These are phyloP conservation scores for Hepatocystis sp. DNA, from an alignment of 169 alveolate genomes.

Conservation along the genomic window DNA sequence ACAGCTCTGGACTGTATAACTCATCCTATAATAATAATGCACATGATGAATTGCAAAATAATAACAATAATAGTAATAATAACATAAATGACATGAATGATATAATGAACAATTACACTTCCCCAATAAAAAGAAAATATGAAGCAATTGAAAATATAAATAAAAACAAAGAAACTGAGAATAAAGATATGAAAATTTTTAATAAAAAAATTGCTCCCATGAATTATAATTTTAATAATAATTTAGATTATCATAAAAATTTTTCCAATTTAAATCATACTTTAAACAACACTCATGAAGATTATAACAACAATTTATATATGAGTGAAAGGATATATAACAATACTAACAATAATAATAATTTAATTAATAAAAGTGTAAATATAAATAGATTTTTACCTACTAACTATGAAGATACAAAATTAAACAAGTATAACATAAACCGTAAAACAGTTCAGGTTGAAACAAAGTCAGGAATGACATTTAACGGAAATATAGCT, in stretches of 20 bases:
- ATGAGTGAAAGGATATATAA: not conserved
- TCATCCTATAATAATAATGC: slow-evolving; percentile 3
- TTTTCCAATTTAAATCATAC: not conserved
- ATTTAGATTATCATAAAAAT: slow-evolving; percentile 8
- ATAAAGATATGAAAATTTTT: slow-evolving; percentile 2
- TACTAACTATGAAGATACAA: slow-evolving; percentile 3
- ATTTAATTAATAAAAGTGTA: not conserved
- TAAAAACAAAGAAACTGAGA: slow-evolving; percentile 15
- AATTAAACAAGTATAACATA: slow-evolving; percentile 10
- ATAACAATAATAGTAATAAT: slow-evolving; percentile 9
- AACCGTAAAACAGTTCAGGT: not conserved
- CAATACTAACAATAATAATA: not conserved
- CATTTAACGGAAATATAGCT: no score
- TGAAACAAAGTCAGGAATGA: not conserved
- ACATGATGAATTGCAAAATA: slow-evolving; percentile 3
- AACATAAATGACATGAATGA: slow-evolving; percentile 2
- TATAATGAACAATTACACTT: slow-evolving; percentile 11
- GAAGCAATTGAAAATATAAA: slow-evolving; percentile 22
- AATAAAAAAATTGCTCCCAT: slow-evolving; percentile 19
- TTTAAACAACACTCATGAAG: slow-evolving; percentile 15
- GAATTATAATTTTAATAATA: slow-evolving; percentile 14
- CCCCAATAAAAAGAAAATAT: slow-evolving; percentile 66
- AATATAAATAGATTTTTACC: not conserved
- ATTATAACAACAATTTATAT: not conserved
- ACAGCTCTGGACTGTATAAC: not conserved